Conservation (phyloP, 805 yeast species). For the Ogataea chonburiensis region DNA sequence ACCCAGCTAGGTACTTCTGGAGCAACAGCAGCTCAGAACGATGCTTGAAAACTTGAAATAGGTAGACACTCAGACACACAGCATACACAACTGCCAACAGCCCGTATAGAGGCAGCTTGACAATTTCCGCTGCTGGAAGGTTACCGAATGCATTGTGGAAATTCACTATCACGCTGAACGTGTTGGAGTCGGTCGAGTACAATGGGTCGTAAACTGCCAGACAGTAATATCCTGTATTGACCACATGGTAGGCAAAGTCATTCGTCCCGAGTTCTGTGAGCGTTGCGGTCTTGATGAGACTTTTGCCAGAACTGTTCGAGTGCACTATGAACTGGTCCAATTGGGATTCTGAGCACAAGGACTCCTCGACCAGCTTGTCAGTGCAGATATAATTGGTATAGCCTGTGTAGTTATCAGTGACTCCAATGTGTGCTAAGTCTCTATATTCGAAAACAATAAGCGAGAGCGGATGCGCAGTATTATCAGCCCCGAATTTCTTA, state of each 20-base stretch:
- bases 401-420: conserved; percentile 40
- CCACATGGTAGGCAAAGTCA: conserved; percentile 60
- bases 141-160: conserved; percentile 93
- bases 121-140: conserved; percentile 85
- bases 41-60: conserved; percentile 81
- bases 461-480: conserved; percentile 48
- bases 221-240: conserved; percentile 88
- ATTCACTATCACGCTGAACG: conserved; percentile 65
- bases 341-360: conserved; percentile 53
- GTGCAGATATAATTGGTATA: conserved; percentile 69
- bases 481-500: conserved; percentile 28
- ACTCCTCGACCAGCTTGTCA: conserved; percentile 54
- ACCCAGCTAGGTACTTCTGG: conserved; percentile 86
- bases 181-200: conserved; percentile 27
- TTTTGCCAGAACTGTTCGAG: conserved; percentile 39
- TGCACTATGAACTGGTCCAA: conserved; percentile 63
- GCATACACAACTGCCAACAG: conserved; percentile 80
- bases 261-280: conserved; percentile 59
- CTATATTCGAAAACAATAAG: conserved; percentile 81
- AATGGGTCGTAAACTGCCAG: conserved; percentile 63
- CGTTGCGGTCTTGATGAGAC: conserved; percentile 55
- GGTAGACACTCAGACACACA: conserved; percentile 76
- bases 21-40: conserved; percentile 84
- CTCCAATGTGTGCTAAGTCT: conserved; percentile 72
- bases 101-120: conserved; percentile 87